A percentile compares a stretch with the other conserved stretches of the same genome.
Conservation (phyloP, 2,329 filamentous ascomycete genomes). For the Stagonosporopsis cucurbitacearum region DNA sequence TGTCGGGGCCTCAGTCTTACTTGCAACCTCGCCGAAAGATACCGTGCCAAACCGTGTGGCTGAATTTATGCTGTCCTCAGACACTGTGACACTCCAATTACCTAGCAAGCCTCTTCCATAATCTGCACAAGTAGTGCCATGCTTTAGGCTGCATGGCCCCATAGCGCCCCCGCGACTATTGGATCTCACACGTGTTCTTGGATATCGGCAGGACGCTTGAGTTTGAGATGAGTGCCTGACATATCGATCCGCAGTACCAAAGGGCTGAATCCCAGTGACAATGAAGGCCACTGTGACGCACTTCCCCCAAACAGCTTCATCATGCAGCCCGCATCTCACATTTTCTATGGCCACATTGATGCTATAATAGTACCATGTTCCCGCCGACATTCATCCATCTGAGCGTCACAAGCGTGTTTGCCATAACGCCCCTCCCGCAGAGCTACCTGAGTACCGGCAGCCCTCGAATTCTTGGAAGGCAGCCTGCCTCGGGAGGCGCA, state of each 20-base stretch:
- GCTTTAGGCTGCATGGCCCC: neutral
- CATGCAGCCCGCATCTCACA: neutral
- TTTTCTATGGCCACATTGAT: neutral
- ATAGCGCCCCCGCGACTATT: neutral
- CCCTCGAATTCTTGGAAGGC: neutral
- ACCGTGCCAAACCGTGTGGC: neutral
- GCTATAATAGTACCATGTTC: neutral
- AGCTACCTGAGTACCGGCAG: slow-evolving; percentile 2
- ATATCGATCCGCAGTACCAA: neutral
- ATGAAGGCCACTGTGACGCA: neutral
- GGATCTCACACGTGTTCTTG: neutral
- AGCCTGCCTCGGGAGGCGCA: slow-evolving; percentile 14
- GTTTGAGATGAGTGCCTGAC: neutral
- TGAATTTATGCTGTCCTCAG: neutral
- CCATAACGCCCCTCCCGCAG: slow-evolving; percentile 6
- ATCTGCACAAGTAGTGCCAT: neutral
- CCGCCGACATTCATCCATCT: neutral
- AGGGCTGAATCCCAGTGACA: neutral
- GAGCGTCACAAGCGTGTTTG: neutral
- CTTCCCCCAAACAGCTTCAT: neutral
- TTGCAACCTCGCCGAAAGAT: slow-evolving; percentile 1
- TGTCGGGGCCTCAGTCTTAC: slow-evolving; percentile 2
- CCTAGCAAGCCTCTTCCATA: slow-evolving; percentile 8
- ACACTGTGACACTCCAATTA: neutral
- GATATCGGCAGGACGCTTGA: neutral